Evolutionary conservation across 179 eudicot genomes (phyloP), one percentile per base, ranked within the genome.

Genomic region (Carnegiea gigantea): DNA sequence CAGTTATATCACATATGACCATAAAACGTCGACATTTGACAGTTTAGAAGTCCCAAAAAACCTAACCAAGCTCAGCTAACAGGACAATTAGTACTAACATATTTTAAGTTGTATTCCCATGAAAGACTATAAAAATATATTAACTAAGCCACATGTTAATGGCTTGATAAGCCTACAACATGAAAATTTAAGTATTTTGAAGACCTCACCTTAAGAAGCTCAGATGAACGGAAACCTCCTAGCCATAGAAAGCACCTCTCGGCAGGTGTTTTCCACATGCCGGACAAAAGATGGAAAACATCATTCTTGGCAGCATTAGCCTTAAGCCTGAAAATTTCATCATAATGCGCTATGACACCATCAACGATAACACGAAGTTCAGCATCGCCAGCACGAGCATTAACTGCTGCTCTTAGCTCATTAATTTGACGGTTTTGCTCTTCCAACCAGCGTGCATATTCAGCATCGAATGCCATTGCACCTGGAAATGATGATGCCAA

Each of bases 261-360:
- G 13, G 99, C 99, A 75, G 99, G 98, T 67, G 99, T 94, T 78
- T 90, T 90, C 99, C 99, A 95, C 99, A 95, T 95, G 84, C 99
- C 99, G 59, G 98, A 95, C 85, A 95, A 84, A 64, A 95, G 91
- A 85, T 95, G 98, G 80, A 95, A 95, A 73, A 95, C 98, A 70
- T 95, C 99, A 73, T 92, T 85, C 82, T 95, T 95, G 26, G 98
- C 98, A 73, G 99, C 99, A 84, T 90, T 94, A 51, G 89, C 90
- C 84, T 95, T 95, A 78, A 94, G 90, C 88, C 93, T 90, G 84
- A 90, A 95, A 46, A 94, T 89, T 59, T 95, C 99, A 23, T 92
- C 98, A 88, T 95, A 95, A 82, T 95, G 98, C 30, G 93, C 87
- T 88, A 92, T 82, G 70, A 92, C 84, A 48, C 94, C 93, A 79